Base-by-base conservation (phyloP, 768 basidiomycete species). In the Panaeolus papilionaceus region DNA sequence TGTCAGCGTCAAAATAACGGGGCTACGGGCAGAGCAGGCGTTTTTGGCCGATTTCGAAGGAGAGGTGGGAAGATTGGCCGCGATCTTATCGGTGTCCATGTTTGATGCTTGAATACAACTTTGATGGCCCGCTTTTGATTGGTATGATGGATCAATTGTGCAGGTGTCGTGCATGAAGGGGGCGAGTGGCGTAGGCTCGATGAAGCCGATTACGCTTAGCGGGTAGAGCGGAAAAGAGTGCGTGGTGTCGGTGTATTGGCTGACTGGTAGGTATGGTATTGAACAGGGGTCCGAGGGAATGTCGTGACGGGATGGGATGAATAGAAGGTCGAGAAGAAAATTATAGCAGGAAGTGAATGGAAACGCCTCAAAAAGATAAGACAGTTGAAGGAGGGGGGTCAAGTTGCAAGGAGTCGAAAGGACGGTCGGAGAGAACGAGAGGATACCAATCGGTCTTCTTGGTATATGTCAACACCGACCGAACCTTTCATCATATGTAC, bases 1-100 rank as follows among this genome's bases (percentile, higher is more conserved):
- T 49, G 47, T 23, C 47, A 49, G 20, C 20, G 47, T 26, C 47
- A 49, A 49, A 49, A 14, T 18, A 42, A 39, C 23, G 39, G 28
- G 38, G 16, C 38, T 37, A 20, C 62, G 40, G 44, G 38, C 39
- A 63, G 40, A 63, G 62, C 44, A 28, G 40, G 54, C 54, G 28
- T 28, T 14, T 33, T 58, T 33, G 11, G 26, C 62, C 44, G 40
- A 39, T 42, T 42, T 45, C 44, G 61, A 23, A 38, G 61, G 38
- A 44, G 42, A 11, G 39, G 33, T 33, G 33, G 33, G 33, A 33
- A 62, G 23, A 18, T 14, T 23, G n/a, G 3, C 39, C 39, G 4
- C 39, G 39, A 40, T 18, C 62, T 63, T 42, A 23, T 63, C 40
- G 62, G 28, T 33, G 12, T 28, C 54, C 11, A 23, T 49, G 47